These are phyloP conservation scores for Pseudopithomyces chartarum DNA, from an alignment of 2,329 filamentous ascomycete genomes.

Conservation along the genomic window DNA sequence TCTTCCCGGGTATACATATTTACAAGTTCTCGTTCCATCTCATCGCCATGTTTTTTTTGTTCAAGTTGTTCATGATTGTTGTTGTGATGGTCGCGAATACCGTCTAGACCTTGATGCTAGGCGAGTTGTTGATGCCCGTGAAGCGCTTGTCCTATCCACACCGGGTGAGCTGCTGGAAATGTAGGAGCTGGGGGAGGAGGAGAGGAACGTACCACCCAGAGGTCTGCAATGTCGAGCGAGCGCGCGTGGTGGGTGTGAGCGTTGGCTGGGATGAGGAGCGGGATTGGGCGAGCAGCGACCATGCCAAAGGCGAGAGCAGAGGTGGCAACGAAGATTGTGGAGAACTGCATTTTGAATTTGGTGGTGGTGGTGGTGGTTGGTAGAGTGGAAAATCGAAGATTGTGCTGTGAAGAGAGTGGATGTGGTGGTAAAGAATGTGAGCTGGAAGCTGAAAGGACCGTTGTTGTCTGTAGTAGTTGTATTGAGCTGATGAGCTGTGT, in stretches of 20 bases:
- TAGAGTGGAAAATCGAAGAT: neutral
- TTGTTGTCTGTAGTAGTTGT: conserved; percentile 1
- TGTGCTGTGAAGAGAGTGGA: neutral
- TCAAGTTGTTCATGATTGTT: neutral
- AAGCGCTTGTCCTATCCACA: conserved; percentile 7
- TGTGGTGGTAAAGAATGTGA: neutral
- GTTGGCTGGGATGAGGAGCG: conserved; percentile 5
- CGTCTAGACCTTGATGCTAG: neutral
- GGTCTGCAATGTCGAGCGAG: conserved; percentile 3
- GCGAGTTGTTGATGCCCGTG: conserved; percentile 3
- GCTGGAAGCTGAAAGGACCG: conserved; percentile 5
- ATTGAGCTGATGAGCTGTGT: conserved; percentile 7
- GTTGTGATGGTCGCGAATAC: neutral
- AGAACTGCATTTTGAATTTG: conserved; percentile 9
- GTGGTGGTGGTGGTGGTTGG: neutral
- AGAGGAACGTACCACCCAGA: conserved; percentile 5
- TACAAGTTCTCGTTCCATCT: neutral
- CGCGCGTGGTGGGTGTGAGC: conserved; percentile 3
- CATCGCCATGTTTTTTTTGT: neutral
- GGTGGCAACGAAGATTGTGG: conserved; percentile 3
- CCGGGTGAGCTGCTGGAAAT: neutral
- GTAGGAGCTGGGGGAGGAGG: neutral
- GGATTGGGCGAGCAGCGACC: conserved; percentile 2
- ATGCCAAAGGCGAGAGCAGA: neutral
- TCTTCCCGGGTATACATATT: neutral